Percentiles rank a stretch among this genome's conserved stretches.
Evolutionary conservation across 2,329 filamentous ascomycete genomes (phyloP).

Genomic region (Aspergillus luchuensis): DNA sequence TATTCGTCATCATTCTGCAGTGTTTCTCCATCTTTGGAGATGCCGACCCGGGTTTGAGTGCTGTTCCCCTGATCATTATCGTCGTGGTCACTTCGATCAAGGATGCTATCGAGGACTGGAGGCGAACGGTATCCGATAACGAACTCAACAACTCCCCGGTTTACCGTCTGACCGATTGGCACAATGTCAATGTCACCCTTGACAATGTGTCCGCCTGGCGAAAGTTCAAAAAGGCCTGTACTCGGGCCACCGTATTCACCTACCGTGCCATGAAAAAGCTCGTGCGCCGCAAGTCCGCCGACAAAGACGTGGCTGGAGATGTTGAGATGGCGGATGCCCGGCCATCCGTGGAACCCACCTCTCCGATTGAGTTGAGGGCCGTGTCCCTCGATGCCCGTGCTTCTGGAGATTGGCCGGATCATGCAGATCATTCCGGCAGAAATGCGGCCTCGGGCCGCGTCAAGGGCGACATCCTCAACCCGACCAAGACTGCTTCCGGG

Average conservation of each 20-base stretch:
- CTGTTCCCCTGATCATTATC: conserved; percentile 7
- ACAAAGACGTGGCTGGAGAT: conserved; percentile 6
- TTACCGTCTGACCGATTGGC: conserved; percentile 5
- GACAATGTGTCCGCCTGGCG: conserved; percentile 10
- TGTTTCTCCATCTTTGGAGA: conserved; percentile 7
- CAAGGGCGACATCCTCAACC: conserved; percentile 5
- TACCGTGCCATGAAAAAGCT: conserved; percentile 6
- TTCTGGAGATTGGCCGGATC: conserved; percentile 3
- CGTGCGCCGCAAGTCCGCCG: background rate
- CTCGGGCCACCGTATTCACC: background rate
- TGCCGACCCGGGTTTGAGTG: conserved; percentile 4
- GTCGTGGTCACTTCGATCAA: conserved; percentile 8
- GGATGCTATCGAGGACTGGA: conserved; percentile 8
- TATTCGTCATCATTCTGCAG: conserved; percentile 10
- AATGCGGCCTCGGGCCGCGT: background rate
- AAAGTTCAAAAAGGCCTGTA: conserved; percentile 8
- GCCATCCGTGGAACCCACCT: background rate
- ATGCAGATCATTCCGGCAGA: background rate
- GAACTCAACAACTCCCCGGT: conserved; percentile 9
- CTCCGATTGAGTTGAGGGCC: conserved; percentile 6
- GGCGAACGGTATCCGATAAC: conserved; percentile 7
- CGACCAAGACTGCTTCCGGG: background rate
- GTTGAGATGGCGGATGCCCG: conserved; percentile 6
- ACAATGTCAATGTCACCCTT: conserved; percentile 4
- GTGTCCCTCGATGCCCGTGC: conserved; percentile 8